These are phyloP conservation scores for Coriolopsis trogii DNA, from an alignment of 1,284 basidiomycete species.

Conservation along the genomic window DNA sequence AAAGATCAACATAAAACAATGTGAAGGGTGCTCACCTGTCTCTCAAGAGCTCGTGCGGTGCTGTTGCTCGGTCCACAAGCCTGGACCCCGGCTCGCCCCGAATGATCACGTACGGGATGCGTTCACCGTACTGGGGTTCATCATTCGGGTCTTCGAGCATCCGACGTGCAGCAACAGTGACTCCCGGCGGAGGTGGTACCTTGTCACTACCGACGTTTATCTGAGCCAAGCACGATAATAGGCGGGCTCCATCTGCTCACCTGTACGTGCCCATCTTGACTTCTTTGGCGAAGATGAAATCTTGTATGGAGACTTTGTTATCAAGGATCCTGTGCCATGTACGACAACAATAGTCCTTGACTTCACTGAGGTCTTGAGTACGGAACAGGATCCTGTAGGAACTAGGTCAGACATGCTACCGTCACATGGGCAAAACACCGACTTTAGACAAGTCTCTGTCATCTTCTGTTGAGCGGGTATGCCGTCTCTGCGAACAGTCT, in stretches of 20 bases:
- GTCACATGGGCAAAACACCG: constrained; percentile 20
- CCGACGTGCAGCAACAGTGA: constrained; percentile 80
- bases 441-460: constrained; percentile 88
- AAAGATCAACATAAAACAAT: constrained; percentile 1
- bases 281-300: constrained; percentile 95
- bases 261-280: constrained; percentile 92
- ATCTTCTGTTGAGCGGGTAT: constrained; percentile 89
- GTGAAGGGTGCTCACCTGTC: constrained; percentile 52
- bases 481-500: constrained; percentile 93
- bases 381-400: constrained; percentile 80
- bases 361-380: constrained; percentile 83
- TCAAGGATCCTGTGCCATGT: constrained; percentile 89
- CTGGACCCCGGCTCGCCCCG: constrained; percentile 67
- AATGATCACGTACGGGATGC: constrained; percentile 89
- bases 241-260: constrained; percentile 42
- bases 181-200: constrained; percentile 88
- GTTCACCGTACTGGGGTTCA: constrained; percentile 91
- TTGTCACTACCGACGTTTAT: constrained; percentile 59
- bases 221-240: background rate
- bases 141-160: constrained; percentile 78
- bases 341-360: constrained; percentile 87
- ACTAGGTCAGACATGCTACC: background rate
- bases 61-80: constrained; percentile 82
- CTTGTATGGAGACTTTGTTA: constrained; percentile 81
- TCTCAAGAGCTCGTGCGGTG: constrained; percentile 78